Conservation (phyloP, 352 stramenopile genomes). For the Globisporangium camurandrum region DNA sequence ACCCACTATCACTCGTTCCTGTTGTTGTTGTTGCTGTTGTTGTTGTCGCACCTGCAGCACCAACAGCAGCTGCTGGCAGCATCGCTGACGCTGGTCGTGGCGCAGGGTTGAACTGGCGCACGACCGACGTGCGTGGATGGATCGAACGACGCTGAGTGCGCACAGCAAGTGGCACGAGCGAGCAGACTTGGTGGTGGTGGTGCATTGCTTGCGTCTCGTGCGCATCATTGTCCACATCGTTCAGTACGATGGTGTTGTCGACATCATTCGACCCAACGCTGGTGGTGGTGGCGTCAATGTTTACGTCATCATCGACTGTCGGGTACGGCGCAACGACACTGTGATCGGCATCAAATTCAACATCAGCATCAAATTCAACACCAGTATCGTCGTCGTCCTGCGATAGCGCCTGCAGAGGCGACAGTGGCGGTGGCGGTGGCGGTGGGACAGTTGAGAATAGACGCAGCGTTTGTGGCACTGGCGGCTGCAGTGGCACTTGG, state of each 20-base stretch:
- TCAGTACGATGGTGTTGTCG: slow-evolving; percentile 5
- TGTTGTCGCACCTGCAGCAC: background rate
- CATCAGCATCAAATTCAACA: background rate
- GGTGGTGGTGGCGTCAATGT: background rate
- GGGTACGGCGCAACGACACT: slow-evolving; percentile 35
- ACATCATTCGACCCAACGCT: too few relatives aligned
- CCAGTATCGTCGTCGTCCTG: background rate
- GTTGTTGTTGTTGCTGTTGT: background rate
- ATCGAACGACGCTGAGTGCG: slow-evolving; percentile 42
- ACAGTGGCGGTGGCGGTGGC: slow-evolving; percentile 12
- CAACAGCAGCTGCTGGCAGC: slow-evolving; percentile 2
- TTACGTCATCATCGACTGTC: slow-evolving; percentile 4
- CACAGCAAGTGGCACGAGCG: slow-evolving; percentile 52
- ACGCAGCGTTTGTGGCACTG: slow-evolving; percentile 32
- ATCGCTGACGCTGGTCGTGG: slow-evolving; percentile 10
- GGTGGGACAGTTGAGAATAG: too few relatives aligned
- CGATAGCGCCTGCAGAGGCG: background rate
- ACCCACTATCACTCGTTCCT: slow-evolving; percentile 4
- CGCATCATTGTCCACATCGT: slow-evolving; percentile 9
- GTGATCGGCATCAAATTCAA: slow-evolving; percentile 12
- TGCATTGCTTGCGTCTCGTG: slow-evolving; percentile 29
- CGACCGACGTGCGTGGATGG: too few relatives aligned
- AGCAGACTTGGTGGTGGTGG: slow-evolving; percentile 34
- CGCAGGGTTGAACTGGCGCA: slow-evolving; percentile 18
- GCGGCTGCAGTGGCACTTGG: slow-evolving; percentile 44